phyloP scores from a whole-genome alignment of 352 stramenopile genomes.

The Phytopythium helicoides region DNA sequence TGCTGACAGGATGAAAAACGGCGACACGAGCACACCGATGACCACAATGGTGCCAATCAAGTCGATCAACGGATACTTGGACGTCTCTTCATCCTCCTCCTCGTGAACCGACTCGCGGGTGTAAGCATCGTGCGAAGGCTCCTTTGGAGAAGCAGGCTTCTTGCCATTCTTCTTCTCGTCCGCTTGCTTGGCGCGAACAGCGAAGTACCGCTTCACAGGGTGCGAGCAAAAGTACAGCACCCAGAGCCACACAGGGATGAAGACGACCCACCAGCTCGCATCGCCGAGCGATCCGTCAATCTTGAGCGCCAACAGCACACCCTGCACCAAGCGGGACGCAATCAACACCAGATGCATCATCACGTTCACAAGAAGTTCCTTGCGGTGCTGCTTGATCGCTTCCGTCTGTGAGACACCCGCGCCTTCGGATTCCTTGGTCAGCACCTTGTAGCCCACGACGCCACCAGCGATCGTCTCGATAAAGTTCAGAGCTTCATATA shows the following conservation, averaged over 20 bases:
- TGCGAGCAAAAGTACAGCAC: conserved; percentile 55
- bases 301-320: conserved; percentile 63
- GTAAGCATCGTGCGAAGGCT: conserved; percentile 65
- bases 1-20: conserved; percentile 78
- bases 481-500: conserved; percentile 72
- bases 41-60: conserved; percentile 52
- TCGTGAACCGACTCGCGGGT: conserved; percentile 68
- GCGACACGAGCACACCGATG: conserved; percentile 58
- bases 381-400: conserved; percentile 61
- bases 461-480: conserved; percentile 56
- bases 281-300: conserved; percentile 52
- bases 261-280: conserved; percentile 78
- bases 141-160: conserved; percentile 25
- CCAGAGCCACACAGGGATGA: conserved; percentile 79
- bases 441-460: conserved; percentile 59
- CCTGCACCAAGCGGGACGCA: conserved; percentile 55
- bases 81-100: conserved; percentile 46
- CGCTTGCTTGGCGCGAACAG: conserved; percentile 37
- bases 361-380: conserved; percentile 34
- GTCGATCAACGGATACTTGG: conserved; percentile 59
- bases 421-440: conserved; percentile 74
- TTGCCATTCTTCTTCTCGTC: conserved; percentile 24
- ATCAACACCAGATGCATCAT: conserved; percentile 43
- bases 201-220: conserved; percentile 54
- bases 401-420: conserved; percentile 70